Percentiles rank a stretch among this genome's conserved stretches.
phyloP scores from a whole-genome alignment of 352 stramenopile genomes.

The Phytophthora tentaculata region DNA sequence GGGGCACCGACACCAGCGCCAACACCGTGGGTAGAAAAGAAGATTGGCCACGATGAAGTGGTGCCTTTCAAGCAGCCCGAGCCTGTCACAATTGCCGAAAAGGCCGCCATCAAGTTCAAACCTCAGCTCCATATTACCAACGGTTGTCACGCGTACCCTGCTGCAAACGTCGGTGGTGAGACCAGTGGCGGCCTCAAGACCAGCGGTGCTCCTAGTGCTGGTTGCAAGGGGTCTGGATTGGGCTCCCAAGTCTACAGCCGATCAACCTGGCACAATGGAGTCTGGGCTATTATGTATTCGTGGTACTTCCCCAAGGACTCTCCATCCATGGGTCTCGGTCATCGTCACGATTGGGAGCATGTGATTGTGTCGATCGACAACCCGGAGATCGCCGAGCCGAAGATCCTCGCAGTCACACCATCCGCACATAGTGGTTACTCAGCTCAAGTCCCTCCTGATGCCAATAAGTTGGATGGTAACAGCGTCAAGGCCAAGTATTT shows the following conservation, averaged over 20 bases:
- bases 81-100: slow-evolving; percentile 8
- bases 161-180: slow-evolving; percentile 4
- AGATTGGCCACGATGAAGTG: slow-evolving; percentile 8
- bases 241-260: slow-evolving; percentile 14
- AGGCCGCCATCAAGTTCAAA: slow-evolving; percentile 13
- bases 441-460: slow-evolving; percentile 4
- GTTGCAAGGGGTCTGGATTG: slow-evolving; percentile 11
- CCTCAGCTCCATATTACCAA: slow-evolving; percentile 8
- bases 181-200: slow-evolving; percentile 5
- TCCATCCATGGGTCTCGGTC: slow-evolving; percentile 4
- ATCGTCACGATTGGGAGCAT: slow-evolving; percentile 17
- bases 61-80: slow-evolving; percentile 7
- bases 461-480: slow-evolving; percentile 1
- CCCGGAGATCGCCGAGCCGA: not conserved
- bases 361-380: slow-evolving; percentile 16
- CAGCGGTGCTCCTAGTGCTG: not conserved
- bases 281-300: slow-evolving; percentile 17
- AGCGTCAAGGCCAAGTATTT: slow-evolving; percentile 18
- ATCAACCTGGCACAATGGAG: slow-evolving; percentile 3
- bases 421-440: slow-evolving; percentile 10
- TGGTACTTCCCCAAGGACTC: slow-evolving; percentile 23
- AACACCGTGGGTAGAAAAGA: slow-evolving; percentile 15
- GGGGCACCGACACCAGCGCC: slow-evolving; percentile 5
- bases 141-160: slow-evolving; percentile 16
- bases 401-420: slow-evolving; percentile 2